Base-by-base conservation (phyloP, 2,329 filamentous ascomycete species). In the Sodiomyces alkalinus region DNA sequence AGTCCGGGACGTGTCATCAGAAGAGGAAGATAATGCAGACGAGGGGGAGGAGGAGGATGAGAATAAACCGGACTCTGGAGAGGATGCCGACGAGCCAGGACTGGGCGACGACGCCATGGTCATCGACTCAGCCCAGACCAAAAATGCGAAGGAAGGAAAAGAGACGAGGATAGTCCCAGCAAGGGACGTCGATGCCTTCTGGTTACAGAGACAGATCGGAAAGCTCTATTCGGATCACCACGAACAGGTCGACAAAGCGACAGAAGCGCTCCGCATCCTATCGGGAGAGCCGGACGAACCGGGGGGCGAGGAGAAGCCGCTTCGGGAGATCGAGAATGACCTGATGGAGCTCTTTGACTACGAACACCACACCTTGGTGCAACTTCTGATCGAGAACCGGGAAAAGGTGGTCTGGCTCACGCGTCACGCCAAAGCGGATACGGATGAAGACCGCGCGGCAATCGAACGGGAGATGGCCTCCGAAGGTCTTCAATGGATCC, bases 271-370 rank as follows among this genome's bases (percentile, higher is more conserved):
- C 30, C 71, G 76, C 19, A 85, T 92, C 26, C 66, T 98, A 30
- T 79, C 80, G 17, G 85, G 80, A 24, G 67, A 78, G 37, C 66
- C 74, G 3, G 78, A 75, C 14, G 69, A 74, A 41, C 51, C 55
- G 28, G 77, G 80, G 31, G 85, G 79, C 11, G 77, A 87, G 34
- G 83, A 92, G 44, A 86, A 81, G 51, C 68, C 80, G 10, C 62
- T 96, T 17, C 76, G 87, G 43, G 87, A 98, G 45, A 86, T 96
- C 31, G 90, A 98, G 47, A 98, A 98, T 51, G 90, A 98, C 37
- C 64, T 98, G 33, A 96, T 96, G 80, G 90, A 94, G 44, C 68
- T 98, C 0, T 96, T 98, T 42, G 90, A 98, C 44, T 98, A 92
- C 45, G 87, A 96, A 44, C 80, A 94, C 45, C 83, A 92, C 35